Evolutionary conservation across 768 basidiomycete species (phyloP), one percentile per base, ranked within the genome.

Genomic region (Hericium erinaceus): DNA sequence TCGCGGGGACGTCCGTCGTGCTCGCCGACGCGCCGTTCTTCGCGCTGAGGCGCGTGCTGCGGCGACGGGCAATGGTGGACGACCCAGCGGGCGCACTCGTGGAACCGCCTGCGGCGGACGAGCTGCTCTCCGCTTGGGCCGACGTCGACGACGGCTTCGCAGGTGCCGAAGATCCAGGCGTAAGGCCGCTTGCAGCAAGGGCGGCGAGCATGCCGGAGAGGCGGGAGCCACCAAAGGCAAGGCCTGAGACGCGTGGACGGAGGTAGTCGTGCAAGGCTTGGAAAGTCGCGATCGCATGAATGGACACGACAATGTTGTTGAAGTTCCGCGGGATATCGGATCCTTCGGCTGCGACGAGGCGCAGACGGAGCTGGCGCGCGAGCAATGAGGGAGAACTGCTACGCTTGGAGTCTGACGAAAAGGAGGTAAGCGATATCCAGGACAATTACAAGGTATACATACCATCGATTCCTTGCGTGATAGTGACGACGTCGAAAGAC

Each of bases 211-310:
- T 93, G 51, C 86, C 87, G 10, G 89, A 87, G 26, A 95, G 72
- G 13, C 93, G 81, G 16, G 83, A 83, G 37, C 68, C 77, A 57
- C 79, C 74, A 9, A 79, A 77, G 53, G 87, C 68, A 22, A 89
- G 68, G 0, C 91, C 90, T 6, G 92, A 77, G 37, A 97, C 86
- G 3, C 92, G 82, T 24, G 95, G 95, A 1, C 93, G 87, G 12
- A 98, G 81, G 69, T 98, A 99, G 69, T 97, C 95, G 66, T 97
- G 92, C 33, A 98, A 79, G 1, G 95, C 94, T 69, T 97, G 93
- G 80, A 98, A 93, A 1, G 94, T 98, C 1, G 97, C 95, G 60
- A 98, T 97, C 6, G 95, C 95, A 67, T 98, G 95, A 60, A 98
- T 98, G 7, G 95, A 98, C 20, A 98, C 91, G 40, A 93, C 91